Conservation (phyloP, 441 rosid species). For the Geranium incanum region DNA sequence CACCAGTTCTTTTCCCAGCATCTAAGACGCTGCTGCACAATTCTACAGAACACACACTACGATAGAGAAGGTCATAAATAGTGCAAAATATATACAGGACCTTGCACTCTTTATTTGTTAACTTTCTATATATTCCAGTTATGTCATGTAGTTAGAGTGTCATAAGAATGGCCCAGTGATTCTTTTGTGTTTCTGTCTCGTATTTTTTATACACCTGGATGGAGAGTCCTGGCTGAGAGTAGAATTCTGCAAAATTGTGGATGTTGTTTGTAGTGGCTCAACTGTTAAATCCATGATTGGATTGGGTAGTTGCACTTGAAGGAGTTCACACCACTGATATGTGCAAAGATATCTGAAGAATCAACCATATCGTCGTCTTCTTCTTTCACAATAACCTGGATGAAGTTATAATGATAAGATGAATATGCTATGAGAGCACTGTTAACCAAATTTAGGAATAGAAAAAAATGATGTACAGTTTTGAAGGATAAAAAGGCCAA, state of each 20-base stretch:
- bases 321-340: slow-evolving; percentile 77
- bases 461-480: not conserved
- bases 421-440: not conserved
- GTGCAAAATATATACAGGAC: slow-evolving; percentile 26
- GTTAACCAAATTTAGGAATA: not conserved
- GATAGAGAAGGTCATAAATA: slow-evolving; percentile 10
- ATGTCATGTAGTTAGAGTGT: not conserved
- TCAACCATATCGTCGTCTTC: slow-evolving; percentile 54
- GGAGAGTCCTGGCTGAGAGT: slow-evolving; percentile 23
- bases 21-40: slow-evolving; percentile 11
- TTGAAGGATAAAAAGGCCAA: not conserved
- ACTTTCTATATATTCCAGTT: slow-evolving; percentile 23
- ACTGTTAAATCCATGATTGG: slow-evolving; percentile 61
- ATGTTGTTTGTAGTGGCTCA: not conserved
- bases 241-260: slow-evolving; percentile 38
- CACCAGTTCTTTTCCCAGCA: not conserved
- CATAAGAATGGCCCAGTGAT: slow-evolving; percentile 21
- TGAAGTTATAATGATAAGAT: not conserved
- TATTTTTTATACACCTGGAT: slow-evolving; percentile 14
- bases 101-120: slow-evolving; percentile 20
- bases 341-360: slow-evolving; percentile 77
- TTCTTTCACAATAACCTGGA: slow-evolving; percentile 59
- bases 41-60: not conserved
- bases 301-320: slow-evolving; percentile 79
- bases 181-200: not conserved